A percentile compares a stretch with the other conserved stretches of the same genome.
Evolutionary conservation across 441 rosid genomes (phyloP).

Genomic region (Euphorbia neoarborescens): DNA sequence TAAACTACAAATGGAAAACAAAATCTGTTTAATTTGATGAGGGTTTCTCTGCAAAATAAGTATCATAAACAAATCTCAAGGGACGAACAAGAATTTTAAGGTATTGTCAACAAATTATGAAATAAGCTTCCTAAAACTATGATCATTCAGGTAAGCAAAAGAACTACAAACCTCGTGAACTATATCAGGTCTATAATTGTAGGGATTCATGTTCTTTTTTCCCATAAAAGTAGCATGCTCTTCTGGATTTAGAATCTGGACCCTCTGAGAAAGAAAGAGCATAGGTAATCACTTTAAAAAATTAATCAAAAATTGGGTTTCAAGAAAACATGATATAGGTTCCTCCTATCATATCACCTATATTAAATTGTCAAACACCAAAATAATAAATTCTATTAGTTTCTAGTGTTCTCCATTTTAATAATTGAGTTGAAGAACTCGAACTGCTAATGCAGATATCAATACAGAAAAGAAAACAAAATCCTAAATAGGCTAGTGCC

Average conservation of each 20-base stretch:
- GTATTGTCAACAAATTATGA: neutral
- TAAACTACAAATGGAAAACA: neutral
- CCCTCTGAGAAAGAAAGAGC: constrained; percentile 29
- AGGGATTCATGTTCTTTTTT: constrained; percentile 48
- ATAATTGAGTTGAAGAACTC: too few relatives aligned
- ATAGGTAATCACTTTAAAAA: neutral
- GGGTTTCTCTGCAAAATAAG: neutral
- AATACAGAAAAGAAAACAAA: too few relatives aligned
- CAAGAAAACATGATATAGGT: neutral
- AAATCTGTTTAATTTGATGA: neutral
- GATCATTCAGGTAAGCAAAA: neutral
- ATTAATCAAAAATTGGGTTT: neutral
- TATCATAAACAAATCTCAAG: neutral
- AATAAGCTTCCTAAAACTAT: neutral
- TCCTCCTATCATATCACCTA: neutral
- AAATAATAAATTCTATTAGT: too few relatives aligned
- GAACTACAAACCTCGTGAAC: constrained; percentile 43
- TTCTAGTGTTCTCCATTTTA: too few relatives aligned
- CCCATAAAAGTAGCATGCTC: constrained; percentile 55
- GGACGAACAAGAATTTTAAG: neutral
- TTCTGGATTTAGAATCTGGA: constrained; percentile 53
- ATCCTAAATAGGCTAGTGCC: too few relatives aligned
- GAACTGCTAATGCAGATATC: too few relatives aligned
- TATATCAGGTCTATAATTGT: constrained; percentile 59
- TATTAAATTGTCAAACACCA: too few relatives aligned